These are phyloP conservation scores for Auriscalpium orientale DNA, from an alignment of 768 basidiomycete species.

Conservation along the genomic window DNA sequence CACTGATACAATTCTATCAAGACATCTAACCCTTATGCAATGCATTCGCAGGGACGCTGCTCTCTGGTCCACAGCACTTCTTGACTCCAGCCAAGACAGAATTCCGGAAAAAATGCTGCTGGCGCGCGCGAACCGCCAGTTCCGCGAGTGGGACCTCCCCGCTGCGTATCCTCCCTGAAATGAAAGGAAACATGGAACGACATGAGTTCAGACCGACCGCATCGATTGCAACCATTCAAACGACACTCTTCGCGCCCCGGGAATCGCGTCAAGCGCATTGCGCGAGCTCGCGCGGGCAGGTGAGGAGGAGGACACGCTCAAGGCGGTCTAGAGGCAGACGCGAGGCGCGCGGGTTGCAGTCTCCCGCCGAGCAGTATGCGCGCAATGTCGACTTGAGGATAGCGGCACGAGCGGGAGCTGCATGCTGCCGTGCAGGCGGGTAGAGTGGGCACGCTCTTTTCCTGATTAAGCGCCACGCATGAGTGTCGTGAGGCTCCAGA, in stretches of 20 bases:
- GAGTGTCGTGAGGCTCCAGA: too few relatives aligned
- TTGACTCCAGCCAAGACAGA: constrained; percentile 19
- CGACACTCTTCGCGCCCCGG: constrained; percentile 30
- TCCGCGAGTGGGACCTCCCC: constrained; percentile 41
- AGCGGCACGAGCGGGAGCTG: too few relatives aligned
- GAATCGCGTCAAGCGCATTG: constrained; percentile 29
- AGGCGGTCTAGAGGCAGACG: not conserved
- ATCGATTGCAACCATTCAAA: constrained; percentile 12
- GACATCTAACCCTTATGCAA: not conserved
- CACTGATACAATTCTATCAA: not conserved
- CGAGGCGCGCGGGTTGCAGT: too few relatives aligned
- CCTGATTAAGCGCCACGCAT: too few relatives aligned
- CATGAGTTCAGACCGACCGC: constrained; percentile 28
- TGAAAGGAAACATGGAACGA: constrained; percentile 35
- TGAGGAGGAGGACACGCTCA: constrained; percentile 20
- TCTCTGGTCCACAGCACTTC: constrained; percentile 46
- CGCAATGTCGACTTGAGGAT: too few relatives aligned
- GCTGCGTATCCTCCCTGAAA: constrained; percentile 31
- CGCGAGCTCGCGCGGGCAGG: constrained; percentile 43
- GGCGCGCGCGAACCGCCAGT: constrained; percentile 35
- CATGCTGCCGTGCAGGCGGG: too few relatives aligned
- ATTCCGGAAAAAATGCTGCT: constrained; percentile 31
- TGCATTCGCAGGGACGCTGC: constrained; percentile 44
- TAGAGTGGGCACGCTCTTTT: too few relatives aligned
- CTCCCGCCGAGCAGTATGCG: too few relatives aligned